Evolutionary conservation across 2,329 filamentous ascomycete genomes (phyloP).

Genomic region (Penicillium sp.): DNA sequence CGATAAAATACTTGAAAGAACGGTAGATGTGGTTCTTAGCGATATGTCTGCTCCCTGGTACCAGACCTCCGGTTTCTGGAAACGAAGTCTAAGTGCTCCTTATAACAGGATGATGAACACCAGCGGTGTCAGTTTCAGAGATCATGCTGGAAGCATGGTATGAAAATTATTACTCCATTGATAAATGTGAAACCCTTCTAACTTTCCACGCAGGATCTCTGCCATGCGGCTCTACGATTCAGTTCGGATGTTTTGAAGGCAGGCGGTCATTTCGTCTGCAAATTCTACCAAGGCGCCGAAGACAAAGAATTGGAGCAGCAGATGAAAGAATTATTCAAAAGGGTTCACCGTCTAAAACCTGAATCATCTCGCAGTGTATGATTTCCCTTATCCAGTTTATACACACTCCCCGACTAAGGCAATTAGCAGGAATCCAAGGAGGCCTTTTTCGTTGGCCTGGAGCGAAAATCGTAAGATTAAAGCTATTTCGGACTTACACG

Average conservation of each 20-base stretch:
- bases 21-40: conserved; percentile 90
- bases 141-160: conserved; percentile 95
- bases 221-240: conserved; percentile 78
- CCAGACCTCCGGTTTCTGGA: conserved; percentile 72
- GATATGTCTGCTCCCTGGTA: conserved; percentile 99
- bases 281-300: conserved; percentile 90
- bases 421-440: conserved; percentile 71
- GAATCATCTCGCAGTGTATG: conserved; percentile 79
- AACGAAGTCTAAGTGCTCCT: conserved; percentile 90
- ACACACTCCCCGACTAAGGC: conserved; percentile 13
- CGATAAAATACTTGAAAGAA: conserved; percentile 45
- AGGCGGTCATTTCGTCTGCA: conserved; percentile 91
- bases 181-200: background rate
- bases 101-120: conserved; percentile 99
- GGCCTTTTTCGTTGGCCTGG: conserved; percentile 77
- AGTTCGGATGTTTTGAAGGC: conserved; percentile 75
- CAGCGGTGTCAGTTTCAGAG: conserved; percentile 78
- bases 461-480: conserved; percentile 58
- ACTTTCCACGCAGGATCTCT: conserved; percentile 68
- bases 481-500: conserved; percentile 3
- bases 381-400: background rate
- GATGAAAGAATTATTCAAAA: conserved; percentile 72
- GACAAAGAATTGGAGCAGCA: conserved; percentile 75
- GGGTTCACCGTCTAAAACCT: conserved; percentile 84
- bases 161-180: conserved; percentile 30